Evolutionary conservation across 2,329 filamentous ascomycete species (phyloP).

Genomic region (Fusarium goolgardi): DNA sequence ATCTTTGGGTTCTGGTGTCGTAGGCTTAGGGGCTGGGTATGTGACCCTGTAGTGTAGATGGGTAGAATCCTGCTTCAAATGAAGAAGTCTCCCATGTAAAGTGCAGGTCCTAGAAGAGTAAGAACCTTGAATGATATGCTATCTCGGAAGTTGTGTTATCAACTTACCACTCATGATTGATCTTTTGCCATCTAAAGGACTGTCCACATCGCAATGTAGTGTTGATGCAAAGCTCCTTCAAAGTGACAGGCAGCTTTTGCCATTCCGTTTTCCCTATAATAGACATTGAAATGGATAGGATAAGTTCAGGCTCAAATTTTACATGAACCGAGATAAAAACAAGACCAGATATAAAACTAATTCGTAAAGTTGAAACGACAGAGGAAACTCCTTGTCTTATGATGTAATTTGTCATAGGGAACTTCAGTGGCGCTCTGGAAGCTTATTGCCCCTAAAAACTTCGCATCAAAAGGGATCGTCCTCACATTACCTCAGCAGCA

Average conservation of each 20-base stretch:
- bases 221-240: conserved; percentile 91
- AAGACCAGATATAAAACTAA: neutral
- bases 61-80: conserved; percentile 82
- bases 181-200: conserved; percentile 94
- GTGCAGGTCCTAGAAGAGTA: conserved; percentile 74
- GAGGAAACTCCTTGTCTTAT: conserved; percentile 14
- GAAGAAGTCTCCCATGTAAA: conserved; percentile 85
- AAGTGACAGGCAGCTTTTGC: conserved; percentile 84
- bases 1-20: conserved; percentile 63
- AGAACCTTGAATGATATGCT: neutral
- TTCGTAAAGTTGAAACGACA: conserved; percentile 18
- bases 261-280: conserved; percentile 74
- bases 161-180: conserved; percentile 81
- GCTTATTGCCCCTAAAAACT: conserved; percentile 8
- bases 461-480: neutral
- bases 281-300: conserved; percentile 47
- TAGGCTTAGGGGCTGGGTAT: conserved; percentile 58
- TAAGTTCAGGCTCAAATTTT: no score
- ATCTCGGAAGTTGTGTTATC: neutral
- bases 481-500: neutral
- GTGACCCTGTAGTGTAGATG: conserved; percentile 84
- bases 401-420: conserved; percentile 20
- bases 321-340: neutral
- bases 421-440: conserved; percentile 1
- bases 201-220: conserved; percentile 95